Percentiles rank a stretch among this genome's conserved stretches.
These are phyloP conservation scores for Russula earlei DNA, from an alignment of 768 basidiomycete species.

Conservation along the genomic window DNA sequence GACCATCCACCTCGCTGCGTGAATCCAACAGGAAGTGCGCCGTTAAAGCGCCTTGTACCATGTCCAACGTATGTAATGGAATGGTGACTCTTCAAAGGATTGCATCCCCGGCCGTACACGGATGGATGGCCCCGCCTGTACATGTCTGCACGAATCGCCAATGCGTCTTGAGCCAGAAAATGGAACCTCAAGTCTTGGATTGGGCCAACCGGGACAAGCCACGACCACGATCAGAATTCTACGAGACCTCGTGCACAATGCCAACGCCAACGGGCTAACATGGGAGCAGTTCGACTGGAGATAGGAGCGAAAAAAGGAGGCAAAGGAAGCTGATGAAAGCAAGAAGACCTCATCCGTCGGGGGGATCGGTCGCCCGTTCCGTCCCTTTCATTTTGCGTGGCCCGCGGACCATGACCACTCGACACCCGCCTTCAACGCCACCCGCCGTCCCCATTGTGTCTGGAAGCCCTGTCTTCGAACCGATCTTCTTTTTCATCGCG, in stretches of 20 bases:
- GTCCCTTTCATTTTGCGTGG: slow-evolving; percentile 18
- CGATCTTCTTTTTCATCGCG: slow-evolving; percentile 81
- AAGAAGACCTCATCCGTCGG: slow-evolving; percentile 19
- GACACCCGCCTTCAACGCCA: slow-evolving; percentile 51
- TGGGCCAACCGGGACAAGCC: slow-evolving; percentile 17
- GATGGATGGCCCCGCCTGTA: slow-evolving; percentile 2
- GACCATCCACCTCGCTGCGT: slow-evolving; percentile 6
- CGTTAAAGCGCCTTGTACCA: neutral
- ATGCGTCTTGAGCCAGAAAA: slow-evolving; percentile 6
- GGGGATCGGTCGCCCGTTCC: slow-evolving; percentile 18
- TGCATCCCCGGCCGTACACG: slow-evolving; percentile 6
- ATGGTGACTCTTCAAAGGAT: neutral
- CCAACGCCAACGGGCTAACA: slow-evolving; percentile 21
- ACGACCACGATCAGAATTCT: slow-evolving; percentile 20
- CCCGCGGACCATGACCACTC: slow-evolving; percentile 16
- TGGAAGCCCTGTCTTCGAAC: slow-evolving; percentile 61
- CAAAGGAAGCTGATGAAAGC: slow-evolving; percentile 20
- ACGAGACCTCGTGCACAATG: slow-evolving; percentile 20
- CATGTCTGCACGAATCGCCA: neutral
- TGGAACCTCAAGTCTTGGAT: slow-evolving; percentile 15
- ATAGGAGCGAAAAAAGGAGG: slow-evolving; percentile 17
- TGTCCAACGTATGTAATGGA: neutral
- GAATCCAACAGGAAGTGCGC: slow-evolving; percentile 7
- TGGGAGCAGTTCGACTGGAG: slow-evolving; percentile 20
- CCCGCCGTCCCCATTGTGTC: slow-evolving; percentile 71